phyloP scores from a whole-genome alignment of 116 monocot genomes.

The Iris pallida region DNA sequence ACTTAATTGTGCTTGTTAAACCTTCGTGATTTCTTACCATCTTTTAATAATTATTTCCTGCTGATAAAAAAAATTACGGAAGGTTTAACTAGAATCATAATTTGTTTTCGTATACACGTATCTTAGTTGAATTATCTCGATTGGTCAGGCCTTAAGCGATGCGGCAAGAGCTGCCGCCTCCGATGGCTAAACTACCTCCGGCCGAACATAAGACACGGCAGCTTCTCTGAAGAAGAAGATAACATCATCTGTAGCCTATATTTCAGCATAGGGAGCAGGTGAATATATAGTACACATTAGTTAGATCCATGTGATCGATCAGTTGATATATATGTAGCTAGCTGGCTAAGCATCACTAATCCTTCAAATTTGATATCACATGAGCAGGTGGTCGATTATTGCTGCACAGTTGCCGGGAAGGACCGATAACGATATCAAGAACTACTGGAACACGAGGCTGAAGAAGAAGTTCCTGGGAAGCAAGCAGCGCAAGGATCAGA shows the following conservation, averaged over 20 bases:
- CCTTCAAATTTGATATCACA: neutral
- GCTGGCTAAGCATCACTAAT: neutral
- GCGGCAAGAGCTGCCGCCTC: conserved; percentile 55
- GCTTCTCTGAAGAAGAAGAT: conserved; percentile 57
- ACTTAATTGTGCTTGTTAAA: neutral
- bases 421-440: conserved; percentile 61
- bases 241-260: conserved; percentile 47
- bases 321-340: neutral
- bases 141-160: conserved; percentile 14
- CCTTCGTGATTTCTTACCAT: neutral
- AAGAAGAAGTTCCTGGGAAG: conserved; percentile 51
- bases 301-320: neutral
- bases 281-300: neutral
- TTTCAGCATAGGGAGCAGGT: conserved; percentile 58
- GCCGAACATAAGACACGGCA: conserved; percentile 50
- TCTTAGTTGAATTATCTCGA: neutral
- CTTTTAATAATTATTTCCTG: no score
- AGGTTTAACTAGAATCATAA: neutral
- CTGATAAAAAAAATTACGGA: neutral
- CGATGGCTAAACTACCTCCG: conserved; percentile 52
- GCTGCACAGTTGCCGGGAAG: conserved; percentile 48
- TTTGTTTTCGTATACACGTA: no score
- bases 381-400: conserved; percentile 50
- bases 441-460: conserved; percentile 58
- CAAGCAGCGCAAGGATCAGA: conserved; percentile 29